A percentile compares a stretch with the other conserved stretches of the same genome.
Evolutionary conservation across 495 filamentous ascomycete species (phyloP).

Genomic region (Penicillium bialowiezense): DNA sequence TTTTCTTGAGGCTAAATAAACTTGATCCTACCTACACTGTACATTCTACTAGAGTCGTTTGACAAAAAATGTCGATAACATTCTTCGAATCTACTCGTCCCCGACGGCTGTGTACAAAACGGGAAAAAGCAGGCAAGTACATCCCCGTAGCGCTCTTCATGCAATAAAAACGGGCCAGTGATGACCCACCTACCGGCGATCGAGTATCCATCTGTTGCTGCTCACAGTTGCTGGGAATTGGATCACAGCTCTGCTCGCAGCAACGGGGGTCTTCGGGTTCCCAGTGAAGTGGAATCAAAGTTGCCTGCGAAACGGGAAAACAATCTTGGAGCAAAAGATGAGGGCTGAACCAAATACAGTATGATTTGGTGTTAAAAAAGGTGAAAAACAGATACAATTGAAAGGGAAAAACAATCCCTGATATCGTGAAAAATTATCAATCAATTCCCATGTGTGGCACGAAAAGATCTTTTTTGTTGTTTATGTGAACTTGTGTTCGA

Average conservation of each 20-base stretch:
- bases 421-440: constrained; percentile 44
- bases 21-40: no score
- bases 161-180: constrained; percentile 26
- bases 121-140: constrained; percentile 25
- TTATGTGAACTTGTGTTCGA: constrained; percentile 28
- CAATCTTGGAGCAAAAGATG: constrained; percentile 21
- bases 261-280: neutral
- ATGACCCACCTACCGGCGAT: neutral
- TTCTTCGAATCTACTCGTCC: constrained; percentile 21
- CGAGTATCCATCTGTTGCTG: neutral
- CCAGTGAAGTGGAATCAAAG: constrained; percentile 13
- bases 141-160: constrained; percentile 32
- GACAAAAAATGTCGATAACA: constrained; percentile 21
- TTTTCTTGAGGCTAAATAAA: no score
- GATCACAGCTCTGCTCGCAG: neutral
- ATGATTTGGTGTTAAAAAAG: constrained; percentile 11
- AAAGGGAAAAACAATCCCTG: constrained; percentile 26
- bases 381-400: constrained; percentile 30
- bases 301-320: constrained; percentile 22
- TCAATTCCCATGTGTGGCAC: constrained; percentile 40
- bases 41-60: neutral
- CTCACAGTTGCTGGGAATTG: neutral
- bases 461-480: constrained; percentile 40
- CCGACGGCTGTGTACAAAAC: constrained; percentile 29
- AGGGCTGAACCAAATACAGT: constrained; percentile 10